Conservation (phyloP, 352 stramenopile species). For the Plasmopara halstedii region DNA sequence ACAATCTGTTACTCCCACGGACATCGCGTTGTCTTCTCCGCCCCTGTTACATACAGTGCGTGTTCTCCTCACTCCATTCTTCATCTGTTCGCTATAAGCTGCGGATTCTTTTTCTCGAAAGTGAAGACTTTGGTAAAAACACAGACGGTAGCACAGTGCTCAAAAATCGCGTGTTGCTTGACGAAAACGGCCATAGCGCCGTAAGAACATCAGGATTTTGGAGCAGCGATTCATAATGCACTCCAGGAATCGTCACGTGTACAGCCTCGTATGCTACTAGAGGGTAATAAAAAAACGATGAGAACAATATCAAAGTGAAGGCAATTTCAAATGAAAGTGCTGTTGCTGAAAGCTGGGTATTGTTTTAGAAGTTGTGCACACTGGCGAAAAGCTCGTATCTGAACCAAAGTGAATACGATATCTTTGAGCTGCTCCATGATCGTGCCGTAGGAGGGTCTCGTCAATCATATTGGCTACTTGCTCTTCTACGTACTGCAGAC, state of each 20-base stretch:
- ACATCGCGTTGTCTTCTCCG: conserved; percentile 6
- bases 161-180: conserved; percentile 11
- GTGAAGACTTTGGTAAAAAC: conserved; percentile 26
- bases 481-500: conserved; percentile 48
- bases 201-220: conserved; percentile 71
- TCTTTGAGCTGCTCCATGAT: conserved; percentile 32
- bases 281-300: conserved; percentile 35
- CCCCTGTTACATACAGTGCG: too few species aligned
- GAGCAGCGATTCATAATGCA: conserved; percentile 41
- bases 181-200: conserved; percentile 28
- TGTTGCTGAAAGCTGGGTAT: too few species aligned
- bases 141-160: neutral
- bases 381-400: too few species aligned
- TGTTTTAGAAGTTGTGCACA: too few species aligned
- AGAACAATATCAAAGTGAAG: conserved; percentile 34
- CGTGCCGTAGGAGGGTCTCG: conserved; percentile 34
- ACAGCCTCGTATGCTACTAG: conserved; percentile 22
- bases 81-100: conserved; percentile 56
- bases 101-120: conserved; percentile 56
- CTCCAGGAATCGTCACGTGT: conserved; percentile 5
- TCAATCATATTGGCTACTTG: conserved; percentile 36
- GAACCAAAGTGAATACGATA: too few species aligned
- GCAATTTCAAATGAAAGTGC: neutral
- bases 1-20: neutral
- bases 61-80: conserved; percentile 45